These are phyloP conservation scores for Ophiostoma sp. DNA, from an alignment of 2,329 filamentous ascomycete genomes.

Conservation along the genomic window DNA sequence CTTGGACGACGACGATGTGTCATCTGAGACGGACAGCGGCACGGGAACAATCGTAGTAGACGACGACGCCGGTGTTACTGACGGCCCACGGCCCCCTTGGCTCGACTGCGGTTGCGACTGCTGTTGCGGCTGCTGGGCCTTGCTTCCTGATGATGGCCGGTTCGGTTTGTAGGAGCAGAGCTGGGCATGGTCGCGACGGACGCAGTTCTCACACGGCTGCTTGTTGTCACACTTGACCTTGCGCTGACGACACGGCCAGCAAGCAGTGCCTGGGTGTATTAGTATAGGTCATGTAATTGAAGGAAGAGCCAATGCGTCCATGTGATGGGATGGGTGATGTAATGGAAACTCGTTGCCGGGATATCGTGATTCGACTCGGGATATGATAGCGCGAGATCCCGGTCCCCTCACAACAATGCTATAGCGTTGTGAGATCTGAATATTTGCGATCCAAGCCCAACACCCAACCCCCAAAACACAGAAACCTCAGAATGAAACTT, in stretches of 20 bases:
- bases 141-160: constrained; percentile 34
- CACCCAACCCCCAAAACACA: not conserved
- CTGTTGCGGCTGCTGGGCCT: not conserved
- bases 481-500: constrained; percentile 33
- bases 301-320: not conserved
- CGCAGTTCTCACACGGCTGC: constrained; percentile 62
- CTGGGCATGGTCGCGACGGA: constrained; percentile 59
- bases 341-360: not conserved
- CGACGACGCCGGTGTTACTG: constrained; percentile 26
- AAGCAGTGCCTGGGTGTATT: constrained; percentile 50
- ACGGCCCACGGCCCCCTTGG: constrained; percentile 30
- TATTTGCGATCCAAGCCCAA: not conserved
- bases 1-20: constrained; percentile 27
- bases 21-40: not conserved
- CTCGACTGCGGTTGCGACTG: not conserved
- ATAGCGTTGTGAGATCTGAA: not conserved
- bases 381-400: not conserved
- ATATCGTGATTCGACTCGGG: constrained; percentile 5
- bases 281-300: not conserved
- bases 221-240: constrained; percentile 68
- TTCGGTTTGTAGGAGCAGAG: constrained; percentile 65
- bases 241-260: constrained; percentile 62
- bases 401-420: not conserved
- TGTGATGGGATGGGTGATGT: not conserved
- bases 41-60: constrained; percentile 1